Conservation (phyloP, 2,329 filamentous ascomycete species). For the Colletotrichum sp. region DNA sequence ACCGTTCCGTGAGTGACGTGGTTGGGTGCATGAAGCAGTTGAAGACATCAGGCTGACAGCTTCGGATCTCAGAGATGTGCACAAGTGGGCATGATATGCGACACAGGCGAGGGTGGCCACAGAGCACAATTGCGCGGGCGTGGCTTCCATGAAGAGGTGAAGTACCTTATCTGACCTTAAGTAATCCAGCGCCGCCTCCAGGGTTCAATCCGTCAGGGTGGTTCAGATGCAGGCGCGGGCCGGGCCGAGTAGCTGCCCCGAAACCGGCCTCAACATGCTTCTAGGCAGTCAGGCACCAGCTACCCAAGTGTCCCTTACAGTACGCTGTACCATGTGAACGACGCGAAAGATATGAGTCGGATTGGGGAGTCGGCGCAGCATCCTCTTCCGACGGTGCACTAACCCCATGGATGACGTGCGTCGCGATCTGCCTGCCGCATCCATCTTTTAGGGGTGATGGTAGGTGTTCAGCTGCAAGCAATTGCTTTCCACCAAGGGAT, state of each 20-base stretch:
- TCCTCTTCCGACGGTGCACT: not conserved
- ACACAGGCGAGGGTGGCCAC: not conserved
- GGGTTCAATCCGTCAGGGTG: not conserved
- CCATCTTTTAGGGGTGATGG: not conserved
- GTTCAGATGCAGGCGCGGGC: not conserved
- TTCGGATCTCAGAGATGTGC: not conserved
- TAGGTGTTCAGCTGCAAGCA: not conserved
- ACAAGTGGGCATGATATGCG: not conserved
- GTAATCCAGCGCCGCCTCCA: not conserved
- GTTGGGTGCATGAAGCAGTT: not conserved
- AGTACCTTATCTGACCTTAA: not conserved
- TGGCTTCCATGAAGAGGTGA: not conserved
- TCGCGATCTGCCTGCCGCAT: not conserved
- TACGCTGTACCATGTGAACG: too few relatives aligned
- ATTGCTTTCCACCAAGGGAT: not conserved
- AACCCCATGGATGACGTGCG: not conserved
- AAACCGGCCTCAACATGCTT: not conserved
- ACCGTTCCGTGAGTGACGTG: not conserved
- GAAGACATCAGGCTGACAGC: not conserved
- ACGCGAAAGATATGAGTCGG: not conserved
- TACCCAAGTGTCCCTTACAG: too few relatives aligned
- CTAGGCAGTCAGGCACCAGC: too few relatives aligned
- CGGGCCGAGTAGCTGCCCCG: not conserved
- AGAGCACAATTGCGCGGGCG: not conserved
- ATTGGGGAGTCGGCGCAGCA: not conserved